Evolutionary conservation across 1,139 yeast genomes (phyloP), one percentile per base, ranked within the genome.

Genomic region (Scheffersomyces insectosa): DNA sequence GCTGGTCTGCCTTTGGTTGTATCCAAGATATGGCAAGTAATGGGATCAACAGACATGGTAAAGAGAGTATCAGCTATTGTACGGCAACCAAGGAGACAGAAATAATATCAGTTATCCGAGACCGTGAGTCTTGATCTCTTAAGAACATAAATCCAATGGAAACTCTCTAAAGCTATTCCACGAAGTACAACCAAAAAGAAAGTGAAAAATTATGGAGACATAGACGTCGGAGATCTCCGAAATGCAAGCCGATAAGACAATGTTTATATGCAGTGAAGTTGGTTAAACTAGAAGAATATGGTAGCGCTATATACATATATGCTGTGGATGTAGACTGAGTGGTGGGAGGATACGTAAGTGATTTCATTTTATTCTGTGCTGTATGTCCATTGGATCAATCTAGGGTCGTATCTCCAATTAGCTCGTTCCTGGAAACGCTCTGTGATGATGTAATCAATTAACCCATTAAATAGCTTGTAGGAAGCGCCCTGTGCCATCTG

Each of bases 1-100:
- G 96, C 97, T 0, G 97, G 97, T 48, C 70, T 76, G 1, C 97
- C 97, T 10, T 74, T 65, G n/a, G 86, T 82, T 5, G 97, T 89
- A 56, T 90, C 96, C 33, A 90, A 71, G 12, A 90, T 80, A 62
- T 90, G 97, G 63, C 97, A 89, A 6, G 97, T 88, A 39, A 90
- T 80, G 37, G 90, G 90, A 45, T 67, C 75, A 29, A 63, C 72
- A 12, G 69, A 55, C 66, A 63, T 62, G 14, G 16, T 27, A 37
- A 25, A 38, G 10, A 28, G 25, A 20, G 25, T 20, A n/a, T n/a
- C n/a, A 2, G 25, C 6, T 20, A 20, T 20, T 20, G 20, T 6
- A 5, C 20, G 20, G 6, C 20, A 6, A 16, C 20, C 20, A 16
- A 16, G 5, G 6, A 16, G 20, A 16, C 1, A 16, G 20, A 16